Percentiles rank a stretch among this genome's conserved stretches.
phyloP scores from a whole-genome alignment of 2,329 filamentous ascomycete species.

The Leptographium radiaticola region DNA sequence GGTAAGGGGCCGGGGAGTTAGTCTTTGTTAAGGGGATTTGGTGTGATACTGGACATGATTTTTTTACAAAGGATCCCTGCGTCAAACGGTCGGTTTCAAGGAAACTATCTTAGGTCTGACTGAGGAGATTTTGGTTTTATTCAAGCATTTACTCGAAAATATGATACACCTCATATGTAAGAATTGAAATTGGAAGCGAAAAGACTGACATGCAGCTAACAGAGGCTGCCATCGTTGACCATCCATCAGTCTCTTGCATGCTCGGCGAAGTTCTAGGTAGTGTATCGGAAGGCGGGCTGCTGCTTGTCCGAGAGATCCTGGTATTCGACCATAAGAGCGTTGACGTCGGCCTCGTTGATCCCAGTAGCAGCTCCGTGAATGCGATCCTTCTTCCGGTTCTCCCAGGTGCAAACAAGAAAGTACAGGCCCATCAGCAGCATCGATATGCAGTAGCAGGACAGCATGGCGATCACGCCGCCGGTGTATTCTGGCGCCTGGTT shows the following conservation, averaged over 20 bases:
- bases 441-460: conserved; percentile 33
- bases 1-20: not conserved
- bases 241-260: not conserved
- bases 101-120: not conserved
- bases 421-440: conserved; percentile 27
- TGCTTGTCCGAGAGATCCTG: not conserved
- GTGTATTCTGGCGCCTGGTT: conserved; percentile 37
- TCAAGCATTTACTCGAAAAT: not conserved
- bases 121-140: not conserved
- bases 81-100: not conserved
- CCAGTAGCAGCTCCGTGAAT: not conserved
- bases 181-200: not conserved
- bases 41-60: not conserved
- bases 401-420: conserved; percentile 29
- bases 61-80: not conserved
- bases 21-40: not conserved
- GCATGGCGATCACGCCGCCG: conserved; percentile 40
- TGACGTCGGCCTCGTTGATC: not conserved
- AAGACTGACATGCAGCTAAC: not conserved
- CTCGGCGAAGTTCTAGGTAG: conserved; percentile 7
- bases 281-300: conserved; percentile 15
- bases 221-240: not conserved
- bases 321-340: not conserved
- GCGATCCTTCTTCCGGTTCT: conserved; percentile 23
- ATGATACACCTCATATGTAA: not conserved